Base-by-base conservation (phyloP, 805 yeast species). In the Teunomyces pallodes region DNA sequence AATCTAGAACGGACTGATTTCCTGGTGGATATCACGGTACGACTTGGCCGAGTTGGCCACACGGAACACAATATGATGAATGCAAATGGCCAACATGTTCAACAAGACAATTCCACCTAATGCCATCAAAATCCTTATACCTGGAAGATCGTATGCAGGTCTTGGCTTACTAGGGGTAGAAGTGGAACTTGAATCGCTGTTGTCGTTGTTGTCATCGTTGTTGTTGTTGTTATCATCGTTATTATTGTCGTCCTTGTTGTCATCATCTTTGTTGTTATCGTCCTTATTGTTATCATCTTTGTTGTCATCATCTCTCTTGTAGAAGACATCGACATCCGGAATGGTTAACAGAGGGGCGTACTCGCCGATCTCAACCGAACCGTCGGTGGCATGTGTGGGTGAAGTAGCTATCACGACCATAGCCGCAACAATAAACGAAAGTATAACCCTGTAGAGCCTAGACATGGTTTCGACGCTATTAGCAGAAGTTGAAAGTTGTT, bases 41-140 rank as follows among this genome's bases (percentile, higher is more conserved):
- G 41, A 38, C 30, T 38, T 38, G 41, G 27, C 41, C 12, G 41
- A 38, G 28, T 40, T 40, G 32, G 35, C 16, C 31, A 28, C 8
- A 7, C 43, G 43, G 32, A 30, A 40, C 4, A 60, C 69, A 20
- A 72, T 46, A 48, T 73, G 78, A 47, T 72, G 77, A 32, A 71
- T 57, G 28, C 63, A 53, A 45, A 73, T 71, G 26, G 65, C 75
- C 20, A 69, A 29, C 54, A 67, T 59, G 51, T 73, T 72, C 24
- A 73, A 46, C 8, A 70, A 36, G 3, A 70, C 56, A 41, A 73
- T 58, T 2, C 63, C 76, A 12, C 61, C 64, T 14, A 72, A 57
- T 2, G 64, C 76, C 42, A 73, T 58, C 35, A 62, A 59, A 12
- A 72, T 60, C 20, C 70, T 55, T 13, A 72, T 57, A 3, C 62